Evolutionary conservation across 306 rosid genomes (phyloP).

Genomic region (Lathyrus oleraceus): DNA sequence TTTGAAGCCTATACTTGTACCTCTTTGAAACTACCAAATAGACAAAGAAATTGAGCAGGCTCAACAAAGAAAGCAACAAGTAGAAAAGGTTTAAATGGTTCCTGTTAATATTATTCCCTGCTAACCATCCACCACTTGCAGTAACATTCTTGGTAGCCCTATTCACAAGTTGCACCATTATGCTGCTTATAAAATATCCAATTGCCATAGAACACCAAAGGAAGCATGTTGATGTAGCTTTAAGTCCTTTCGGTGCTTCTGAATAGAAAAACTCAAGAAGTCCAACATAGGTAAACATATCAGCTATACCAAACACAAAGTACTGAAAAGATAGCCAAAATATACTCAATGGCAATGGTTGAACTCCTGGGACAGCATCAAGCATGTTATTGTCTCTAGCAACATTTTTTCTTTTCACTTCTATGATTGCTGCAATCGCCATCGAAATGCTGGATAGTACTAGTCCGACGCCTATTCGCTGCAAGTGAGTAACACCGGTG

Average conservation of each 20-base stretch:
- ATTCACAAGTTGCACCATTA: conserved; percentile 68
- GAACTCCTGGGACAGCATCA: conserved; percentile 56
- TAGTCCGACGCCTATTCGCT: conserved; percentile 82
- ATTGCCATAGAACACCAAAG: conserved; percentile 87
- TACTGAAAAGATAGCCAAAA: conserved; percentile 91
- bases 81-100: conserved; percentile 76
- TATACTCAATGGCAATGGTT: conserved; percentile 69
- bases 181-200: conserved; percentile 74
- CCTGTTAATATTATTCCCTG: conserved; percentile 78
- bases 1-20: conserved; percentile 66
- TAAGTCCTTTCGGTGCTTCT: conserved; percentile 70
- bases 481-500: conserved; percentile 72
- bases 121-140: conserved; percentile 75
- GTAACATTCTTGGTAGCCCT: conserved; percentile 53
- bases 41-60: conserved; percentile 62
- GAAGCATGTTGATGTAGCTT: conserved; percentile 79
- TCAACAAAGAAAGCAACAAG: conserved; percentile 67
- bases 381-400: conserved; percentile 67
- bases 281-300: conserved; percentile 86
- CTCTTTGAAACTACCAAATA: conserved; percentile 65
- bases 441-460: conserved; percentile 75
- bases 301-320: conserved; percentile 89
- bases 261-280: conserved; percentile 87
- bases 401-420: conserved; percentile 65
- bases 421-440: conserved; percentile 69